These are phyloP conservation scores for Abrus precatorius DNA, from an alignment of 306 rosid species.

Conservation along the genomic window DNA sequence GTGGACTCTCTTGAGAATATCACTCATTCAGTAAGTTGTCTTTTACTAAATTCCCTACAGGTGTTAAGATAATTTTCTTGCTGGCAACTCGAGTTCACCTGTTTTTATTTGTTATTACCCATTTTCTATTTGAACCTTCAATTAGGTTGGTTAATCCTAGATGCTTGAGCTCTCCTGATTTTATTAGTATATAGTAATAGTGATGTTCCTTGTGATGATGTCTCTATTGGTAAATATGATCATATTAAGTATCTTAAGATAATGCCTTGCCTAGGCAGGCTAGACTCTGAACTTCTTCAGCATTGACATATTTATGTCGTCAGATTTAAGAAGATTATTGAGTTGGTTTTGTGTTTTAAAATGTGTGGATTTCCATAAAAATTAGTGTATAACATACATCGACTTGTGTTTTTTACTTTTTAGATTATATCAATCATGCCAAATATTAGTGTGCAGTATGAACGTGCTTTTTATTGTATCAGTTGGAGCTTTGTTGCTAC, in stretches of 20 bases:
- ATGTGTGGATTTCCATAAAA: background rate
- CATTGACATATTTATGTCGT: background rate
- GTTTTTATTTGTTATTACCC: background rate
- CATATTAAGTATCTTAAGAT: slow-evolving; percentile 1
- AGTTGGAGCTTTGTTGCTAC: slow-evolving; percentile 22
- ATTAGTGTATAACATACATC: background rate
- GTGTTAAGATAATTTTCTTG: slow-evolving; percentile 7
- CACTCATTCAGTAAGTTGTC: slow-evolving; percentile 89
- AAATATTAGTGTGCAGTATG: background rate
- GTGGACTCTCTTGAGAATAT: slow-evolving; percentile 98
- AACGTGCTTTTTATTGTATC: background rate
- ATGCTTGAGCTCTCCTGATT: background rate
- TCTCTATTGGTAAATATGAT: slow-evolving; percentile 12
- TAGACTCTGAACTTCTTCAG: background rate
- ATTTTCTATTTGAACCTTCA: background rate
- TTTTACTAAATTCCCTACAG: slow-evolving; percentile 18
- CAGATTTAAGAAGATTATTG: background rate
- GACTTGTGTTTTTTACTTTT: background rate
- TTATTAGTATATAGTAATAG: background rate
- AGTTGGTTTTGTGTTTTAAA: background rate
- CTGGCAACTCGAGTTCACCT: background rate
- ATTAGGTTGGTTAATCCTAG: background rate
- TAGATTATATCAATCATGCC: background rate
- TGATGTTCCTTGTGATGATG: background rate
- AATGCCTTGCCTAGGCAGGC: background rate